Evolutionary conservation across 164 flowering plant genomes (phyloP), one percentile per base, ranked within the genome.

Genomic region (Chimonanthus praecox): DNA sequence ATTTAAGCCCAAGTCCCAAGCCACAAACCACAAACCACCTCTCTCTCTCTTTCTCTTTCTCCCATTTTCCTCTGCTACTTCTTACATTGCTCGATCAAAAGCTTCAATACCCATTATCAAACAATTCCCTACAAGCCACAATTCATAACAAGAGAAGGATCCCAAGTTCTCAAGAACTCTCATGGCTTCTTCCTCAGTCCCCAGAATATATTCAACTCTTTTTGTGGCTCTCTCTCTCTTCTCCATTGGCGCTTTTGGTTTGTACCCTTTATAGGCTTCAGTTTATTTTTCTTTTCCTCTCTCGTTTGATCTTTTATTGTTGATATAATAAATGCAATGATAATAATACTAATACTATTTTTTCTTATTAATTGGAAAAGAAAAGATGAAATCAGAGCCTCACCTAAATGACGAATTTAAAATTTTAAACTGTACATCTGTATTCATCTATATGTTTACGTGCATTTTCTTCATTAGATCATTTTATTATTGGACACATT

Each of bases 31-130:
- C 21, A 5, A 11, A 11, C 46, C 72, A 21, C 8, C 74, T 0
- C 73, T 71, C 67, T 60, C 60, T 71, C 58, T 54, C n/a, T 49
- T n/a, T 20, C 1, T 60, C 20, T 60, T 7, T 60, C 64, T 60
- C 20, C 20, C 44, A 13, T 0, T 33, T 10, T 21, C 2, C 20
- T 63, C n/a, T 63, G 45, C 44, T 9, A 16, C 20, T 63, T 2
- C 21, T n/a, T 18, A 15, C 7, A 18, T 18, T 15, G 15, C 60
- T 3, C 70, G n/a, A 48, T 68, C 11, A 47, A 68, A 67, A 47
- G 44, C 68, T n/a, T 15, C 47, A n/a, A 68, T 16, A n/a, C 50
- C 70, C 44, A 47, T n/a, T 68, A 47, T 15, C 49, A 47, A 20
- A 20, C 50, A 68, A 4, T 49, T 66, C 49, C 11, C 10, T 45